Evolutionary conservation across 73 alveolate species (phyloP), one percentile per base, ranked within the genome.

Genomic region (Paramecium pentaurelia): DNA sequence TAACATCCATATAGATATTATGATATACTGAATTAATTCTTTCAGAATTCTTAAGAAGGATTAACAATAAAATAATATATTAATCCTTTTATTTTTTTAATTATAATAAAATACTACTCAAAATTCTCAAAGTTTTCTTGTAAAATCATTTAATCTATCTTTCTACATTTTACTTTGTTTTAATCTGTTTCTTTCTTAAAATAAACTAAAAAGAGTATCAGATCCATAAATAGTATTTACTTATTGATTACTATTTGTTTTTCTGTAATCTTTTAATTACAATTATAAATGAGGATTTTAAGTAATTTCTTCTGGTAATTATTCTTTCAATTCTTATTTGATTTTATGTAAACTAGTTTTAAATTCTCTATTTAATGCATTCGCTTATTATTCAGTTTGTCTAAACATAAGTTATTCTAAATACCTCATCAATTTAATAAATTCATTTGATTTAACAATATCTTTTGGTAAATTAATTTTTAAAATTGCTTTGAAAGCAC

Each of bases 321-420:
- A 80, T 18, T 80, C 47, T 16, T 47, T 42, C 14, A 80, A 27
- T 27, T 80, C 91, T 44, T 80, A 42, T 44, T 80, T 80, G 47
- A 80, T 45, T 47, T 80, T 80, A 42, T 42, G 58, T 14, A 80
- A 42, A 80, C 91, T 80, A 9, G 71, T 40, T 80, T 49, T 80
- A 10, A 80, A 47, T 80, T 80, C 91, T 45, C 91, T 80, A 22
- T 80, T 45, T 44, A 80, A 80, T 80, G 91, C 91, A 80, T 80
- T 80, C 0, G 91, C 91, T 80, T 80, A 80, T 80, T 80, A 12
- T 80, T 80, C 91, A 10, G 91, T 32, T 80, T 80, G n/a, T 25
- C 91, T 77, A 38, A 77, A 10, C 2, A 0, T 2, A 8, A 49
- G 28, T 10, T 2, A 27, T 34, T 6, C 20, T 12, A 32, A 20